phyloP scores from a whole-genome alignment of 305 asterid species.

The Withania somnifera region DNA sequence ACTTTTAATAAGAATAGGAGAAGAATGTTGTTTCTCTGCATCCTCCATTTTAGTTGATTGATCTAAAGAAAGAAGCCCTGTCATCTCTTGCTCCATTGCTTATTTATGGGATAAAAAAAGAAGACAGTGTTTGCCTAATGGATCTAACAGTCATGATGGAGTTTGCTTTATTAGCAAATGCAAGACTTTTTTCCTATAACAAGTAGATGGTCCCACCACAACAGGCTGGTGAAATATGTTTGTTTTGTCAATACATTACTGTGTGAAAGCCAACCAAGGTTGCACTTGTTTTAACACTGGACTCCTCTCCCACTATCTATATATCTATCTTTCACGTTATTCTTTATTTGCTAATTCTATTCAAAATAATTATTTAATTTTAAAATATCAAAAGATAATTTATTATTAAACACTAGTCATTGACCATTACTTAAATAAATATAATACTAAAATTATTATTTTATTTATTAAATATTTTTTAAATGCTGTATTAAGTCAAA shows the following conservation, averaged over 20 bases:
- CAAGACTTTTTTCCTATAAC: neutral
- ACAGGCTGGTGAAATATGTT: neutral
- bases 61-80: neutral
- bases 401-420: no score
- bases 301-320: neutral
- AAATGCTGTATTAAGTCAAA: no score
- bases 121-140: neutral
- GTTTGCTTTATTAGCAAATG: neutral
- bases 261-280: neutral
- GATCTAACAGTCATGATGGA: neutral
- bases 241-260: neutral
- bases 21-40: neutral
- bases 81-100: neutral
- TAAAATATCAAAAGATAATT: no score
- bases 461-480: no score
- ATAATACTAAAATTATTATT: no score
- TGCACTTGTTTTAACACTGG: neutral
- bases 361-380: no score
- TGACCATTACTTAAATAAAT: no score
- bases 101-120: no score
- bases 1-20: neutral
- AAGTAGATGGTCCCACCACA: neutral
- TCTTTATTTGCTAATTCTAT: no score
- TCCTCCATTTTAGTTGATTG: neutral
- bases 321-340: no score